Base-by-base conservation (phyloP, 148 eudicot genomes). In the Silene uniflora region DNA sequence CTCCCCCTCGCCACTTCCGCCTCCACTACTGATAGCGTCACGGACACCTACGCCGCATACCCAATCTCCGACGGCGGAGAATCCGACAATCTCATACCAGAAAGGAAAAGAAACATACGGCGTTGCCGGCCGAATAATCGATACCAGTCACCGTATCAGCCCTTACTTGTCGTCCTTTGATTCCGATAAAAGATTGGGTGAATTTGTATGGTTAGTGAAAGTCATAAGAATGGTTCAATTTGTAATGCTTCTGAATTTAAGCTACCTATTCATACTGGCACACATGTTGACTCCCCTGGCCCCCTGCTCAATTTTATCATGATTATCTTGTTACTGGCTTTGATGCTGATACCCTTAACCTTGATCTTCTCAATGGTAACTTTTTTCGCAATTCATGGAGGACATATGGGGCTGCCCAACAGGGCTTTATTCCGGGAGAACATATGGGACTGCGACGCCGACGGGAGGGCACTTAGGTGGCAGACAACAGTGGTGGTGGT, bases 221-320 rank as follows among this genome's bases (percentile, higher is more conserved):
- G 95, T 70, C 87, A 88, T 83, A 92, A 92, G 82, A 92, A 88
- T 69, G 97, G 92, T 19, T 92, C 94, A 0, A 1, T 59, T 2
- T 88, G 94, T 61, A 93, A 93, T 65, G 86, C 77, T 75, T 93
- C 98, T 3, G 91, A 90, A 84, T 83, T 91, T 86, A 93, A 89
- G 80, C 67, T 91, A 5, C 82, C 88, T 3, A 79, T 83, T 9
- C 97, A 91, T 58, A 86, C 97, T 62, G 97, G 97, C 35, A 91
- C 97, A 17, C 97, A 91, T 39, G 91, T 91, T 11, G 97, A 91
- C 68, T 86, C n/a, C n/a, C n/a, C n/a, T n/a, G n/a, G n/a, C n/a
- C 97, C 9, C 97, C 97, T 17, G 91, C 93, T 7, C 97, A 91
- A 65, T 89, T 91, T 27, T 83, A 61, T 56, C 88, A 86, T 72